Evolutionary conservation across 1,284 basidiomycete genomes (phyloP).

Genomic region (Irpex sp.): DNA sequence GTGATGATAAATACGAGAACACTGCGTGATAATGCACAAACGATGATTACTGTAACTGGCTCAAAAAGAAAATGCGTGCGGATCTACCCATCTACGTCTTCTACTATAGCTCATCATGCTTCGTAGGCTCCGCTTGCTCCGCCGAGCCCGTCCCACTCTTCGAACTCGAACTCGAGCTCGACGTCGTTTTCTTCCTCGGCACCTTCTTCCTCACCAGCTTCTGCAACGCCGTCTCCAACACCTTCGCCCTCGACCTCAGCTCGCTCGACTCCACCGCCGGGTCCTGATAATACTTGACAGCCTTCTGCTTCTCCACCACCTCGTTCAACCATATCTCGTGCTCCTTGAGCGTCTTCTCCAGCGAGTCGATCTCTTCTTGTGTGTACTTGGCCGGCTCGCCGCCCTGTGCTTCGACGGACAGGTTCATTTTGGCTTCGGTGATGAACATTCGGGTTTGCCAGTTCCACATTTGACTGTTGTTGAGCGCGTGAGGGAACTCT

Average conservation of each 20-base stretch:
- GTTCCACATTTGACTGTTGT: conserved; percentile 79
- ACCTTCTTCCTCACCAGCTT: conserved; percentile 64
- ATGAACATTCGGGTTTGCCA: conserved; percentile 81
- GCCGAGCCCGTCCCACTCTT: neutral
- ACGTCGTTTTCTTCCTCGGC: conserved; percentile 50
- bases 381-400: conserved; percentile 77
- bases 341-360: conserved; percentile 73
- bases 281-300: conserved; percentile 68
- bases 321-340: conserved; percentile 80
- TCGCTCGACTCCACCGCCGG: conserved; percentile 80
- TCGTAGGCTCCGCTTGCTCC: conserved; percentile 5
- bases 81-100: neutral
- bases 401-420: conserved; percentile 54
- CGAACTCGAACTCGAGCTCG: conserved; percentile 20
- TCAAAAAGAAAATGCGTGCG: neutral
- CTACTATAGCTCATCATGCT: conserved; percentile 9
- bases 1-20: neutral
- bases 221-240: conserved; percentile 71
- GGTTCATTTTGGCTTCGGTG: conserved; percentile 69
- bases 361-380: conserved; percentile 69
- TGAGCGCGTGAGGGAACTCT: conserved; percentile 69
- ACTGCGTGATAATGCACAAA: neutral
- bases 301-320: conserved; percentile 78
- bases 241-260: conserved; percentile 78
- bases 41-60: neutral